Evolutionary conservation across 495 filamentous ascomycete genomes (phyloP), one percentile per base, ranked within the genome.

Genomic region (Terfezia boudieri): DNA sequence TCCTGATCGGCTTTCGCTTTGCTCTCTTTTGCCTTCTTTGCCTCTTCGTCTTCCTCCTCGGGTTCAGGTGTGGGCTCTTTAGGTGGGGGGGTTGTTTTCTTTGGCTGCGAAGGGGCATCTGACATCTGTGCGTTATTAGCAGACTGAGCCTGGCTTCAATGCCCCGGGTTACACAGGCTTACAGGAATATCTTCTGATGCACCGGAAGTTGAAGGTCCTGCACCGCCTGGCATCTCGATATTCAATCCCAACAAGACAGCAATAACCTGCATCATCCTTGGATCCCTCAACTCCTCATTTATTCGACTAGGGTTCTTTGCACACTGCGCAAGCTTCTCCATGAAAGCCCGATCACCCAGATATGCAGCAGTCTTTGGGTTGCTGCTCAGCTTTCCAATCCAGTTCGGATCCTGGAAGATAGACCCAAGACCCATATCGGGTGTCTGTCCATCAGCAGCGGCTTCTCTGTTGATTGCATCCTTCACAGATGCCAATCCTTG

Each of bases 241-340:
- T 96, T 89, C 55, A 96, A 81, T 26, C 92, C 90, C 70, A 98
- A 73, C 54, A 95, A 67, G 36, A 94, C 90, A 59, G 87, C 86
- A 69, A 98, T 79, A 17, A 96, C 90, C 68, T 92, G 83, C 61
- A 98, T 73, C 72, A 98, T 85, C 41, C 92, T 74, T 5, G 86
- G 92, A 67, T 98, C 90, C 55, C 79, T 72, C 64, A 98, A 81
- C 59, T 90, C 77, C 48, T 78, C 74, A 41, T 86, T 83, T 48
- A 86, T 76, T 51, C 75, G 79, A 59, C 79, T 79, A 10, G 89
- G 88, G 67, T 94, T 88, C 55, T 81, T 70, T 67, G 81, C 77
- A 50, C 96, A 67, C 46, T 76, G 73, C 67, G 88, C 78, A 51
- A 98, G 73, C 70, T 93, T 94, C 26, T 73, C 70, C 83, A 98